Evolutionary conservation across 2,329 filamentous ascomycete genomes (phyloP).

Genomic region (Monilinia fructigena): DNA sequence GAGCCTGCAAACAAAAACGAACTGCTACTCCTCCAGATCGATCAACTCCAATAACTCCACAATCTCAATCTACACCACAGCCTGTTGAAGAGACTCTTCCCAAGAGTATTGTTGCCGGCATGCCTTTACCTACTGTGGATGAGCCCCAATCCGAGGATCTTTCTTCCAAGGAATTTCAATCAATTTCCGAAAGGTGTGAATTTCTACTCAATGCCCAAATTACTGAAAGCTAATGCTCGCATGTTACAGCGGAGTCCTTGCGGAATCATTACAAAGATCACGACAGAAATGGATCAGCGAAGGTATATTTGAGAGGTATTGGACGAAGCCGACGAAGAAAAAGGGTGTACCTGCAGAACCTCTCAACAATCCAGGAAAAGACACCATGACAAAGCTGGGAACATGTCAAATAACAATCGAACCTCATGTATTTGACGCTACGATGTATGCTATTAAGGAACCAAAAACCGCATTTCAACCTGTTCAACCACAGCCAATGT

Average conservation of each 20-base stretch:
- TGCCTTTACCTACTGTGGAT: conserved; percentile 69
- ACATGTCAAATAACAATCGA: conserved; percentile 73
- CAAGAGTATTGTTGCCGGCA: conserved; percentile 60
- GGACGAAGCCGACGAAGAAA: conserved; percentile 69
- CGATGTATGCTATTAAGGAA: conserved; percentile 70
- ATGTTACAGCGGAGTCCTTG: conserved; percentile 63
- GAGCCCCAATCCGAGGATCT: conserved; percentile 64
- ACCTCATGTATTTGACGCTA: conserved; percentile 76
- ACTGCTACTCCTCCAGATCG: conserved; percentile 54
- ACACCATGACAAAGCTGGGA: conserved; percentile 72
- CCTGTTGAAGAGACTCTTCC: conserved; percentile 51
- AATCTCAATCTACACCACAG: conserved; percentile 31
- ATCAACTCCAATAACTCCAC: conserved; percentile 43
- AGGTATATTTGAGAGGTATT: conserved; percentile 74
- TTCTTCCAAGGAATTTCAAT: conserved; percentile 66
- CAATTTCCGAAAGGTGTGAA: conserved; percentile 67
- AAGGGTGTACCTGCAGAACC: conserved; percentile 63
- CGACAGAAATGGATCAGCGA: conserved; percentile 70
- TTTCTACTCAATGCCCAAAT: background rate
- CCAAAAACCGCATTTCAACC: conserved; percentile 41
- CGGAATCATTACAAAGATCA: conserved; percentile 71
- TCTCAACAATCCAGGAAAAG: conserved; percentile 65
- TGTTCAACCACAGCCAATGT: conserved; percentile 39
- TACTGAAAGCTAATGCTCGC: conserved; percentile 24
- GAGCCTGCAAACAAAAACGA: conserved; percentile 60